Percentiles rank a stretch among this genome's conserved stretches.
phyloP scores from a whole-genome alignment of 1,284 basidiomycete species.

The Cutaneotrichosporon dermatis region DNA sequence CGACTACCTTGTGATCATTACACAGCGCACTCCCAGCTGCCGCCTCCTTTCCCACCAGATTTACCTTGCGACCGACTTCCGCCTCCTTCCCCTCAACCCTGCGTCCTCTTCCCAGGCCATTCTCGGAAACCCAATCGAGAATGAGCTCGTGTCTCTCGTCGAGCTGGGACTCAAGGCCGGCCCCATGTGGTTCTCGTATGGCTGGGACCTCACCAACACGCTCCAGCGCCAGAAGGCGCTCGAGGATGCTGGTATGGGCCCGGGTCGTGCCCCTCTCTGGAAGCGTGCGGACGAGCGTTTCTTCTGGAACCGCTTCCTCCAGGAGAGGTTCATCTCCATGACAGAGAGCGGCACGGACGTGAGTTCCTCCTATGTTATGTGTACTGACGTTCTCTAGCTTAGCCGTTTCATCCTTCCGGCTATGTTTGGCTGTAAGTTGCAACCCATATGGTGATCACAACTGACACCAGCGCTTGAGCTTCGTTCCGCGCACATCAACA shows the following conservation, averaged over 20 bases:
- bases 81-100: conserved; percentile 75
- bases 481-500: conserved; percentile 70
- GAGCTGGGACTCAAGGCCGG: conserved; percentile 77
- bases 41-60: conserved; percentile 78
- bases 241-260: conserved; percentile 65
- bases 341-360: conserved; percentile 45
- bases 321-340: conserved; percentile 46
- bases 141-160: conserved; percentile 78
- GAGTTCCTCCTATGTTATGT: conserved; percentile 8
- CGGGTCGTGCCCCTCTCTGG: conserved; percentile 36
- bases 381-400: conserved; percentile 53
- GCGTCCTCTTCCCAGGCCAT: conserved; percentile 61
- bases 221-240: conserved; percentile 73
- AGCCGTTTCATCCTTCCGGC: conserved; percentile 85
- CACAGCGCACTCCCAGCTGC: conserved; percentile 72
- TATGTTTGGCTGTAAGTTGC: conserved; percentile 80
- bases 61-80: conserved; percentile 86
- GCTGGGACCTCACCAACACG: conserved; percentile 82
- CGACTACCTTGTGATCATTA: conserved; percentile 89
- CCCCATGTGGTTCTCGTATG: conserved; percentile 85
- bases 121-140: conserved; percentile 71
- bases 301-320: conserved; percentile 89
- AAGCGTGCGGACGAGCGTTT: conserved; percentile 85
- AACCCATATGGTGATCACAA: background rate
- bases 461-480: conserved; percentile 72